Evolutionary conservation across 805 yeast species (phyloP).

Genomic region (Saccharomyces eubayanus): DNA sequence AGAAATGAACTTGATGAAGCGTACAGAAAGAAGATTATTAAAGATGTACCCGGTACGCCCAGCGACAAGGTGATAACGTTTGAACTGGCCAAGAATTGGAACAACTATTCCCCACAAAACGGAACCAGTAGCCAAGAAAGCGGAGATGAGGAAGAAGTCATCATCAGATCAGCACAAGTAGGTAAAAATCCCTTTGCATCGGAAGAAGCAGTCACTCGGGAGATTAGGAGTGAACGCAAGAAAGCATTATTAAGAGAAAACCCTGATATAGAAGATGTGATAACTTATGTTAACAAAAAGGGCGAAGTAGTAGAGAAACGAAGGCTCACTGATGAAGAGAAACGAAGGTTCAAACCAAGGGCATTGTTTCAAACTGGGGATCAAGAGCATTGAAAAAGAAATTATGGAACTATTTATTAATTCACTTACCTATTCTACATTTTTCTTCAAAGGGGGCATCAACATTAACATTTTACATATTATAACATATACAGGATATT

Average conservation of each 20-base stretch:
- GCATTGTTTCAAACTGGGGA: conserved; percentile 18
- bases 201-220: conserved; percentile 4
- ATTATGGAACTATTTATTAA: not conserved
- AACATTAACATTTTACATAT: not conserved
- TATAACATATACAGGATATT: not conserved
- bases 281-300: conserved; percentile 29
- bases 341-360: conserved; percentile 23
- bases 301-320: conserved; percentile 28
- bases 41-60: conserved; percentile 31
- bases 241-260: conserved; percentile 11
- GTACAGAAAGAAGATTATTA: conserved; percentile 1
- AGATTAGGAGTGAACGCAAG: conserved; percentile 11
- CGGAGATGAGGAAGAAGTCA: conserved; percentile 5
- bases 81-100: conserved; percentile 30
- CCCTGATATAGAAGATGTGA: conserved; percentile 18
- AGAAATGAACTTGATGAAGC: not conserved
- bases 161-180: not conserved
- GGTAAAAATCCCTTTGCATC: conserved; percentile 16
- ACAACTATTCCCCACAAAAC: conserved; percentile 17
- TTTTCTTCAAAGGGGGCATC: not conserved
- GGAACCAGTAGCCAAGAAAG: conserved; percentile 13
- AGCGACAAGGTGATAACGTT: conserved; percentile 29
- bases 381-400: not conserved
- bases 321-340: conserved; percentile 15
- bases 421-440: not conserved